Evolutionary conservation across 495 filamentous ascomycete genomes (phyloP).

Genomic region (Aspergillus sclerotiicarbonarius): DNA sequence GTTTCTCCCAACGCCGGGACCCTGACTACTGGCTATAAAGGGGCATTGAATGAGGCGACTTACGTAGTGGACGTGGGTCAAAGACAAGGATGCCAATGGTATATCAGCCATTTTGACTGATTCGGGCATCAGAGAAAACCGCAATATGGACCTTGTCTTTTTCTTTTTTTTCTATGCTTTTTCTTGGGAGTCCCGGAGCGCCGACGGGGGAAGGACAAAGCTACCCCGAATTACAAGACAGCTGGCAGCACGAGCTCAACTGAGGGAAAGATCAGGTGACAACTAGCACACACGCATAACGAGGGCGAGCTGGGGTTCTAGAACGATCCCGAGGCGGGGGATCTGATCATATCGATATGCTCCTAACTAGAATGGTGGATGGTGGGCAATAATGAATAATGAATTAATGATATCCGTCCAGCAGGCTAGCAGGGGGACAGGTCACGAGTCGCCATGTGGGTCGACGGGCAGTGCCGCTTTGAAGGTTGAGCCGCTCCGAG

Average conservation of each 20-base stretch:
- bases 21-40: not conserved
- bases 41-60: slow-evolving; percentile 20
- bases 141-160: not conserved
- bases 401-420: not conserved
- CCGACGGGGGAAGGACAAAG: not conserved
- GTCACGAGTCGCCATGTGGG: not conserved
- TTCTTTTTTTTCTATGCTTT: not conserved
- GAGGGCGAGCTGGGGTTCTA: not conserved
- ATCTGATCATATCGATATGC: not conserved
- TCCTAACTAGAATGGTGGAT: not conserved
- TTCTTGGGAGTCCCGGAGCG: not conserved
- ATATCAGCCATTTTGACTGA: slow-evolving; percentile 57
- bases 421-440: not conserved
- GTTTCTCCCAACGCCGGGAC: not conserved
- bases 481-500: not conserved
- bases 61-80: slow-evolving; percentile 97
- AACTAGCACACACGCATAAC: not conserved
- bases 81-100: slow-evolving; percentile 80
- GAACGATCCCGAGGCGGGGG: not conserved
- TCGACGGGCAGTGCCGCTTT: not conserved
- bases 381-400: not conserved
- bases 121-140: not conserved
- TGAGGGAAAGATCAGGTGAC: not conserved
- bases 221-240: slow-evolving; percentile 1
- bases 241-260: not conserved